Evolutionary conservation across 2,329 filamentous ascomycete species (phyloP).

Genomic region (Davidsoniella virescens): DNA sequence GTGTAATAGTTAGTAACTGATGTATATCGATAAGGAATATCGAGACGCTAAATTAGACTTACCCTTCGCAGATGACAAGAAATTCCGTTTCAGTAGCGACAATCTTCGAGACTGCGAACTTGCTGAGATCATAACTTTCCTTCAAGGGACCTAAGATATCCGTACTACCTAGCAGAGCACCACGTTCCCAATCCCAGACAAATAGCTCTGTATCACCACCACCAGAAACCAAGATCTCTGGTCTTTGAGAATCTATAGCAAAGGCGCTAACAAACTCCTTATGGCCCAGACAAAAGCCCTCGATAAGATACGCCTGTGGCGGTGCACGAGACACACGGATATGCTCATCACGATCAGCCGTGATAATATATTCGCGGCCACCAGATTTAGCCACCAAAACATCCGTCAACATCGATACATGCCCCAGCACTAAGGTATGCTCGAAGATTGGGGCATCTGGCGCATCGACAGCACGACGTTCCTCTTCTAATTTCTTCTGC

Average conservation of each 20-base stretch:
- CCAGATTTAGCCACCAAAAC: constrained; percentile 33
- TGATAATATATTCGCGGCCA: constrained; percentile 34
- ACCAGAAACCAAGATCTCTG: constrained; percentile 61
- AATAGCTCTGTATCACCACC: constrained; percentile 69
- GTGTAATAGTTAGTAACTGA: constrained; percentile 14
- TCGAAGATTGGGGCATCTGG: constrained; percentile 42
- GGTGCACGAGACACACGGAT: constrained; percentile 72
- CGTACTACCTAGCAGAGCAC: constrained; percentile 35
- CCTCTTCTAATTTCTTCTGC: constrained; percentile 16
- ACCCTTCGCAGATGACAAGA: constrained; percentile 29
- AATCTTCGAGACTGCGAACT: constrained; percentile 28
- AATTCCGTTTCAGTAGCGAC: constrained; percentile 19
- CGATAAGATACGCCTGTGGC: constrained; percentile 75
- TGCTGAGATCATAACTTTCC: constrained; percentile 15
- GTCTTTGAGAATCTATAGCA: constrained; percentile 40
- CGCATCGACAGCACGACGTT: constrained; percentile 16
- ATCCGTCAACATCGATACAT: constrained; percentile 88
- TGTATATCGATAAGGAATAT: background rate
- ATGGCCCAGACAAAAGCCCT: constrained; percentile 80
- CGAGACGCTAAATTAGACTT: constrained; percentile 17
- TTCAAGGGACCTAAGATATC: constrained; percentile 27
- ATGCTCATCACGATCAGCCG: constrained; percentile 48
- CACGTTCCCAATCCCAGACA: constrained; percentile 64
- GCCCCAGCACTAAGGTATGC: constrained; percentile 66
- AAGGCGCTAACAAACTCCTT: constrained; percentile 68